Evolutionary conservation across 495 filamentous ascomycete species (phyloP), one percentile per base, ranked within the genome.

Genomic region (Mytilinidion resinicola): DNA sequence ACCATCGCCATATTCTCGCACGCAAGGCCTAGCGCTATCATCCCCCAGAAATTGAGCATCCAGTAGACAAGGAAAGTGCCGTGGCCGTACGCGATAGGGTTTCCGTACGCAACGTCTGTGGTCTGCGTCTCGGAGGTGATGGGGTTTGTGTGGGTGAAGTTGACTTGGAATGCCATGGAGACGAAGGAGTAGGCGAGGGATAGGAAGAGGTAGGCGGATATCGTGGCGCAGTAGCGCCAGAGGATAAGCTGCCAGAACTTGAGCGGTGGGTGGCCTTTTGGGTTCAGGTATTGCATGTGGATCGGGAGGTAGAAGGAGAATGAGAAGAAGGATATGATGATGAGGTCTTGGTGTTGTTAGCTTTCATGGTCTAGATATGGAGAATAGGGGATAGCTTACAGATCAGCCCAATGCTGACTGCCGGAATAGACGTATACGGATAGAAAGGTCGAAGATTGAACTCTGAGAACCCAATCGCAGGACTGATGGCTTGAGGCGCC

Each of bases 1-100:
- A 86, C 62, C 83, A 88, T 88, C 0, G 79, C 82, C 58, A 84
- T 82, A 61, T 87, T 89, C 74, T 87, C 84, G 55, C 82, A 85
- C 0, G 85, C 83, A 6, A 87, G 72, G 0, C 85, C 85, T 8
- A 89, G 62, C 0, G 83, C 82, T 19, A 74, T 72, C 85, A 89
- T 87, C 8, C 85, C 85, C 1, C 82, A 73, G 71, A 77, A 87
- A 59, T 88, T 89, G 25, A 88, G 70, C 84, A 88, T 87, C 84
- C 84, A 88, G 65, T 85, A 87, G 0, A 87, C 82, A 0, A 80
- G 70, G 51, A 88, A 88, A 0, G 78, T 82, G 11, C 75, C 84
- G 21, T 74, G 68, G 4, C 80, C 78, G 65, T 85, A 87, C 0
- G 78, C 80, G 36, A 49, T 46, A 9, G 67, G 56, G 51, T 82